These are phyloP conservation scores for Skeletonema potamos DNA, from an alignment of 108 stramenopile genomes.

Conservation along the genomic window DNA sequence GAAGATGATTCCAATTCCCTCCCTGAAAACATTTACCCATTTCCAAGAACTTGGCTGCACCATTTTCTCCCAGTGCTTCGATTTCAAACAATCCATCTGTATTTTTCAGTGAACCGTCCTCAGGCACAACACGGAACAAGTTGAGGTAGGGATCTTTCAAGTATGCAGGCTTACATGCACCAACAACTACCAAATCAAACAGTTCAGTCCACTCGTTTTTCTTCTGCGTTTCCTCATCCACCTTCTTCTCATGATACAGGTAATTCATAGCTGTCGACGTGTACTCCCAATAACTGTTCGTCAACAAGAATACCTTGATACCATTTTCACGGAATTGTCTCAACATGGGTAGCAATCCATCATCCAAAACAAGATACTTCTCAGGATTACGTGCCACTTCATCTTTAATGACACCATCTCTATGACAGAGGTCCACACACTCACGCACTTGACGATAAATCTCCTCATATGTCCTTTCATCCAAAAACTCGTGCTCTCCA, in stretches of 20 bases:
- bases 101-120: constrained; percentile 80
- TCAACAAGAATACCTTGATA: constrained; percentile 91
- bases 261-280: constrained; percentile 95
- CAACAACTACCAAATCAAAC: constrained; percentile 93
- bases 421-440: constrained; percentile 94
- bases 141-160: constrained; percentile 87
- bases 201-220: constrained; percentile 92
- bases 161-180: constrained; percentile 89
- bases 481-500: constrained; percentile 74
- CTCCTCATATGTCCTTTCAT: constrained; percentile 88
- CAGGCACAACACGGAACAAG: constrained; percentile 82
- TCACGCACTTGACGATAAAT: constrained; percentile 87
- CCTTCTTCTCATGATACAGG: constrained; percentile 55
- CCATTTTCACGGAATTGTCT: constrained; percentile 67
- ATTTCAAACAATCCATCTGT: constrained; percentile 92
- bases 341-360: constrained; percentile 89
- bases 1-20: constrained; percentile 93
- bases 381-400: constrained; percentile 83
- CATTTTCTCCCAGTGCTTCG: constrained; percentile 71
- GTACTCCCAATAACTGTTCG: constrained; percentile 96
- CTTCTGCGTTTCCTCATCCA: constrained; percentile 62
- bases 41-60: constrained; percentile 76
- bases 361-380: constrained; percentile 88
- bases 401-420: constrained; percentile 97
- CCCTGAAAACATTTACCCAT: constrained; percentile 92